Conservation (phyloP, 2,329 filamentous ascomycete species). For the Zasmidium cellare region DNA sequence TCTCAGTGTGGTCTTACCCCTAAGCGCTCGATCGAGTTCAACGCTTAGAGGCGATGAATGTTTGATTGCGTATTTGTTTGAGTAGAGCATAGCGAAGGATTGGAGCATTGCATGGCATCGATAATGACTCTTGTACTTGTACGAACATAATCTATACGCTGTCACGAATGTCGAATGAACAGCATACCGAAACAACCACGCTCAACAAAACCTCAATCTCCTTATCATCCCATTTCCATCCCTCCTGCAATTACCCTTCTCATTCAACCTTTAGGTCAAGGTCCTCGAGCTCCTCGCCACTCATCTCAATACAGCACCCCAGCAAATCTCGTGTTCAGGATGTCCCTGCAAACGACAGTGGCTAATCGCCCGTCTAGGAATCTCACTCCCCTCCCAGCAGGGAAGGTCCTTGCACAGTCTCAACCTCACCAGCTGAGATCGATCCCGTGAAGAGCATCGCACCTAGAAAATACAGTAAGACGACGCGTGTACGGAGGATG, state of each 20-base stretch:
- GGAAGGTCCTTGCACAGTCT: not conserved
- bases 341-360: not conserved
- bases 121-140: not conserved
- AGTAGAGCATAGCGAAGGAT: not conserved
- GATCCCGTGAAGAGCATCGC: no score
- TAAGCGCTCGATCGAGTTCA: slow-evolving; percentile 28
- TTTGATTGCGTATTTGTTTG: not conserved
- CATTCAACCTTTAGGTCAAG: no score
- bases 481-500: no score
- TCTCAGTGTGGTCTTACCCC: slow-evolving; percentile 37
- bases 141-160: not conserved
- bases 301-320: not conserved
- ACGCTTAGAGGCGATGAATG: slow-evolving; percentile 16
- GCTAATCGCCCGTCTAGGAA: not conserved
- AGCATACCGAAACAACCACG: not conserved
- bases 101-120: not conserved
- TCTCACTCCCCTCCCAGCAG: not conserved
- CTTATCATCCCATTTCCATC: no score
- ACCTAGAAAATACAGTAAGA: not conserved
- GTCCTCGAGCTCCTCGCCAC: no score
- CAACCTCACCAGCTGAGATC: no score
- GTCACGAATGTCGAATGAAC: not conserved
- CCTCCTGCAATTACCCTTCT: no score
- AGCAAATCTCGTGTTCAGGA: not conserved
- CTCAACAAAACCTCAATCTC: no score